Evolutionary conservation across 2,329 filamentous ascomycete species (phyloP).

Genomic region (Stylonectria norvegica): DNA sequence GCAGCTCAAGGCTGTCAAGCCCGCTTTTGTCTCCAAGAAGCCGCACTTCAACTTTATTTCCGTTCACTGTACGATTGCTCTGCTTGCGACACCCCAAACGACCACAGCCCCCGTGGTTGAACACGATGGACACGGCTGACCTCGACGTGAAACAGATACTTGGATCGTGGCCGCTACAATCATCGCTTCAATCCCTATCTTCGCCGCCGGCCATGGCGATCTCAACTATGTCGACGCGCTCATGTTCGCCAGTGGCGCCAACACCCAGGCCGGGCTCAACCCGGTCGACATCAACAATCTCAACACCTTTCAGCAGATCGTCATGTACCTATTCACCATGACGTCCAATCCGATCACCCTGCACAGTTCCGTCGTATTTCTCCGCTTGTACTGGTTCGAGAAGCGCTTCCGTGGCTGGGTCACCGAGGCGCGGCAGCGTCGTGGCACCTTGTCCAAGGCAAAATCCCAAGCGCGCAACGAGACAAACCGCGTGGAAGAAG

Average conservation of each 20-base stretch:
- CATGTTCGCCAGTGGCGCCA: slow-evolving; percentile 79
- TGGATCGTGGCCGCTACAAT: slow-evolving; percentile 76
- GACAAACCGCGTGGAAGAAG: slow-evolving; percentile 53
- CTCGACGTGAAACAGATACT: slow-evolving; percentile 52
- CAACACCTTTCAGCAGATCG: slow-evolving; percentile 69
- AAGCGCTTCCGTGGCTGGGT: slow-evolving; percentile 88
- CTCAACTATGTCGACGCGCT: slow-evolving; percentile 82
- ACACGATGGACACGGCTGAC: slow-evolving; percentile 18
- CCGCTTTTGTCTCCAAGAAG: slow-evolving; percentile 55
- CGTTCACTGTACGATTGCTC: slow-evolving; percentile 62
- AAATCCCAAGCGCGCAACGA: slow-evolving; percentile 49
- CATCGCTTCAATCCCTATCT: slow-evolving; percentile 74
- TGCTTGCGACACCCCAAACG: neutral
- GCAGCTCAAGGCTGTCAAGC: slow-evolving; percentile 49
- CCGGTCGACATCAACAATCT: slow-evolving; percentile 67
- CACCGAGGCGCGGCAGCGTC: slow-evolving; percentile 63
- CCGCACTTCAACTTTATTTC: slow-evolving; percentile 80
- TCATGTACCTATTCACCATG: slow-evolving; percentile 69
- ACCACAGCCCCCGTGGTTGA: neutral
- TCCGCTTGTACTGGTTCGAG: slow-evolving; percentile 97
- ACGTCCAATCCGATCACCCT: slow-evolving; percentile 80
- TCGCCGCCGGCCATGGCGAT: slow-evolving; percentile 52
- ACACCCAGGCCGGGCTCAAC: slow-evolving; percentile 92
- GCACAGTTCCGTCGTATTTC: slow-evolving; percentile 81
- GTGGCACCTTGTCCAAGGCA: slow-evolving; percentile 62